Evolutionary conservation across 176 grass and related monocot genomes (phyloP).

Genomic region (Alloteropsis semialata): DNA sequence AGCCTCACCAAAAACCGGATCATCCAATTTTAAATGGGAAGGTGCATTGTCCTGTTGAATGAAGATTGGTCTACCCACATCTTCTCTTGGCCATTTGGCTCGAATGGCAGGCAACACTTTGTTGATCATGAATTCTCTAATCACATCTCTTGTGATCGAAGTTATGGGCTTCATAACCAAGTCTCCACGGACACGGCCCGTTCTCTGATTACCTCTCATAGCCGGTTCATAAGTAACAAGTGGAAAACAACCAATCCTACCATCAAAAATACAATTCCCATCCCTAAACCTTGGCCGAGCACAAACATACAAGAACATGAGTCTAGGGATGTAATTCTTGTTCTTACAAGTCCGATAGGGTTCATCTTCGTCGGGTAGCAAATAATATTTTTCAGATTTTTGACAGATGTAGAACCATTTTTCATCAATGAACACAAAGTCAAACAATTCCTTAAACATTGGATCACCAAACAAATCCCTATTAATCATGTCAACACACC

Average conservation of each 20-base stretch:
- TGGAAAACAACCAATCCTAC: too few relatives aligned
- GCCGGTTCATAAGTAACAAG: too few relatives aligned
- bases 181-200: too few relatives aligned
- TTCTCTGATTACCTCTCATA: too few relatives aligned
- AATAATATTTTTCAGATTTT: background rate
- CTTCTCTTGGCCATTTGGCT: too few relatives aligned
- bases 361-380: background rate
- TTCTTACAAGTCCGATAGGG: background rate
- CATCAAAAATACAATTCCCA: too few relatives aligned
- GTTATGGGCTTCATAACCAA: too few relatives aligned
- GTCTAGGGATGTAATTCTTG: background rate
- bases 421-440: conserved; percentile 2
- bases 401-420: background rate
- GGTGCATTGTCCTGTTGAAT: background rate
- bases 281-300: too few relatives aligned
- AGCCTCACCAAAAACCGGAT: too few relatives aligned
- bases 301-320: conserved; percentile 4
- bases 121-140: too few relatives aligned
- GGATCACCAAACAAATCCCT: background rate
- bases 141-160: too few relatives aligned
- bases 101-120: too few relatives aligned
- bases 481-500: background rate
- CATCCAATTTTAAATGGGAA: background rate
- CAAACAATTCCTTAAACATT: background rate
- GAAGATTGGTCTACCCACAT: background rate